Base-by-base conservation (phyloP, 2,329 filamentous ascomycete genomes). In the Triangularia setosa region DNA sequence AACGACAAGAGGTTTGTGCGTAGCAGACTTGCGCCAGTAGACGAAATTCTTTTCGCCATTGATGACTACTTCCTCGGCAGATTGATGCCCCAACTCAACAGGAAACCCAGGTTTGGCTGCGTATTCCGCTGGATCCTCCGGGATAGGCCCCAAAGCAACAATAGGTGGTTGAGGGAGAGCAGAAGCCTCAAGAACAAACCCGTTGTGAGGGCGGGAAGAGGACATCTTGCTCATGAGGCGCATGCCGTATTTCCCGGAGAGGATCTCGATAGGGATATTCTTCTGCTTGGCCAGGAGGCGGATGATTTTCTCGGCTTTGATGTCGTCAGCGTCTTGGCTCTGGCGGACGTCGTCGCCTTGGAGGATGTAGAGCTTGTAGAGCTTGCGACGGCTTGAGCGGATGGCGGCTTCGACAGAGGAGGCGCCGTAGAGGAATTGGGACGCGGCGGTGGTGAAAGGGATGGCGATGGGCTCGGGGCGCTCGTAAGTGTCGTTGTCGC, bases 341-440 rank as follows among this genome's bases (percentile, higher is more conserved):
- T 64, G 52, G 12, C 54, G 30, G 11, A 79, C 67, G 60, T 86
- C 86, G 56, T 83, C 78, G 11, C 84, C 83, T 57, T 80, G 81
- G 73, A 90, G 89, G 11, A 97, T 80, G 75, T 98, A 97, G 3
- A 99, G 83, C 62, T 88, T 90, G 79, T 97, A 96, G 2, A 96
- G 78, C 72, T 91, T 87, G 64, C 95, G 87, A 33, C 87, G 83
- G 11, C 81, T 81, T 56, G 78, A 74, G 69, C 83, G 87, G 21
- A 99, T 79, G 0, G 93, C 93, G 21, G 93, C 90, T 67, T 90
- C 83, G 23, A 98, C 92, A 1, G 91, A 87, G 1, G 90, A 91
- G 54, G 85, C 86, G 5, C 95, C 95, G 73, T 96, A 98, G 1
- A 99, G 81, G 71, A 97, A 98, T 67, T 97, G 90, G 0, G 93